A percentile compares a stretch with the other conserved stretches of the same genome.
These are phyloP conservation scores for Russula earlei DNA, from an alignment of 768 basidiomycete species.

Conservation along the genomic window DNA sequence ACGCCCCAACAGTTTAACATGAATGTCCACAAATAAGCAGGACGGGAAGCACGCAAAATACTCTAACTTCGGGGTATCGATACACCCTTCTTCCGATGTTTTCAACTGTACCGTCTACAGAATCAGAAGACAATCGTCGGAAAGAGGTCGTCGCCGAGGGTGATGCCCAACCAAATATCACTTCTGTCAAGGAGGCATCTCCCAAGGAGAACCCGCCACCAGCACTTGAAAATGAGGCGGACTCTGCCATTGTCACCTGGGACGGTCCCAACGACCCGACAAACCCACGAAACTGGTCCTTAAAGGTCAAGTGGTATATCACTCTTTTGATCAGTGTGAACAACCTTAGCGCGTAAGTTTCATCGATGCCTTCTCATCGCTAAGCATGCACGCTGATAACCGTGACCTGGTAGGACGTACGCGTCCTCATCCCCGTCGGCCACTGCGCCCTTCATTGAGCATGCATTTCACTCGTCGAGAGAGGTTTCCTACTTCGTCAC, in stretches of 20 bases:
- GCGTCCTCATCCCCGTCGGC: conserved; percentile 10
- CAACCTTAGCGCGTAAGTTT: not conserved
- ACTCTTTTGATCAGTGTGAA: not conserved
- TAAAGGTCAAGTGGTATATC: conserved; percentile 3
- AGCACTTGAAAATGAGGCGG: not conserved
- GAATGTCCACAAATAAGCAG: not conserved
- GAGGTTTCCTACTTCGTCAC: conserved; percentile 12
- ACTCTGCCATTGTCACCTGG: conserved; percentile 6
- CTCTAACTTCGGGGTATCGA: not conserved
- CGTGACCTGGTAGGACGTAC: not conserved
- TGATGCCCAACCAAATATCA: not conserved
- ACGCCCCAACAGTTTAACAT: too few species aligned
- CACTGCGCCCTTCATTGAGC: not conserved
- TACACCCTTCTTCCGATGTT: not conserved
- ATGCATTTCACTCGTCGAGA: not conserved
- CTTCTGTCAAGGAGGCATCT: too few species aligned
- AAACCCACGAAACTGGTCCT: conserved; percentile 15
- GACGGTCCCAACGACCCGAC: conserved; percentile 4
- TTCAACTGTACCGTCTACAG: not conserved
- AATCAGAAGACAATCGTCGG: not conserved
- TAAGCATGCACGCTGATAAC: not conserved
- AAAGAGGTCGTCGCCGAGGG: not conserved
- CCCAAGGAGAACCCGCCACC: not conserved
- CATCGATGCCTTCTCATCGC: not conserved
- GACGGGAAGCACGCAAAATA: not conserved